Percentiles rank a stretch among this genome's conserved stretches.
Evolutionary conservation across 2,329 filamentous ascomycete species (phyloP).

Genomic region (Alternaria arborescens): DNA sequence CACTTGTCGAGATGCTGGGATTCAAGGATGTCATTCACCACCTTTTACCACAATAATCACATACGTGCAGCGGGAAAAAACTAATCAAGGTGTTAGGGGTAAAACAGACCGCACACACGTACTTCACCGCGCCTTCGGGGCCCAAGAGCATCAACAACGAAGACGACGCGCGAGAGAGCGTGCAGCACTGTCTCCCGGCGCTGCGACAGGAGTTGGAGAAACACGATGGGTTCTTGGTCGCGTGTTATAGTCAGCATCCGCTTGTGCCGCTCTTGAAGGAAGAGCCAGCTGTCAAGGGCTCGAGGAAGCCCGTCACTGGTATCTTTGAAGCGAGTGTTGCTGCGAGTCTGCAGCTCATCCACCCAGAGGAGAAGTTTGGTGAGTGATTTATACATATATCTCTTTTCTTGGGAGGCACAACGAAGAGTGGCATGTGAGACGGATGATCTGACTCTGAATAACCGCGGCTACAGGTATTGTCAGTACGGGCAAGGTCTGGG

Average conservation of each 20-base stretch:
- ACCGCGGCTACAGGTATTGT: constrained; percentile 64
- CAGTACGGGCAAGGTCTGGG: constrained; percentile 86
- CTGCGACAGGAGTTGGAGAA: constrained; percentile 56
- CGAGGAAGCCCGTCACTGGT: constrained; percentile 70
- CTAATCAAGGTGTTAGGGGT: no score
- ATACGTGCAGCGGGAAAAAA: no score
- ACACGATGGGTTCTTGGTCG: constrained; percentile 82
- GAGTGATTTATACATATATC: no score
- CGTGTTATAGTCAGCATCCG: constrained; percentile 87
- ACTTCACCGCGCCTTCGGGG: constrained; percentile 72
- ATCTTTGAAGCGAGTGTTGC: constrained; percentile 88
- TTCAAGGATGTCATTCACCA: constrained; percentile 54
- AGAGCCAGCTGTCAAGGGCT: constrained; percentile 48
- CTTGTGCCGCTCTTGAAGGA: constrained; percentile 70
- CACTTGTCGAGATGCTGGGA: constrained; percentile 56
- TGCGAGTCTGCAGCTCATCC: constrained; percentile 65
- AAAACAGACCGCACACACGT: constrained; percentile 59
- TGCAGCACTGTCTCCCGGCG: constrained; percentile 67
- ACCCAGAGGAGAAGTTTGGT: constrained; percentile 70
- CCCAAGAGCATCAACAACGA: constrained; percentile 82
- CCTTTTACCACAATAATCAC: constrained; percentile 14
- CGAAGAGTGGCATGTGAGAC: no score
- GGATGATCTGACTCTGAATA: no score
- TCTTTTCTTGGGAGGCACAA: no score
- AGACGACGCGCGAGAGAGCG: constrained; percentile 71